These are phyloP conservation scores for Grifola frondosa DNA, from an alignment of 1,284 basidiomycete species.

Conservation along the genomic window DNA sequence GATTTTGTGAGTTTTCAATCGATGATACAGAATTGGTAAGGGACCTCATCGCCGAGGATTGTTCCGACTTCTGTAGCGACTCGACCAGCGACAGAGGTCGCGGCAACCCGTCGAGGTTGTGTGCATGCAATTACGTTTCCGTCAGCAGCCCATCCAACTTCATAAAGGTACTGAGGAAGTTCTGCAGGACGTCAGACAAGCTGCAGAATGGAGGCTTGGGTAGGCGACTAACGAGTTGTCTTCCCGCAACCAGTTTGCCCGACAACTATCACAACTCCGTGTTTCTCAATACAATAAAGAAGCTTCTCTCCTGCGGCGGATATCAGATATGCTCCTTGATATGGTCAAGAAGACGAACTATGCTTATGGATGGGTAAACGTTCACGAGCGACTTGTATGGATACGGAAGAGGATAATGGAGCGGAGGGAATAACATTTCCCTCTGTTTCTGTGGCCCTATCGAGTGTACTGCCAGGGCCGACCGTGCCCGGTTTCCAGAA, in stretches of 20 bases:
- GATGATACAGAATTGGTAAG: constrained; percentile 20
- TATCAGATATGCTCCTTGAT: background rate
- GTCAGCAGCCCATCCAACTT: constrained; percentile 84
- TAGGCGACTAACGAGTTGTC: constrained; percentile 79
- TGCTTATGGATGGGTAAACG: constrained; percentile 88
- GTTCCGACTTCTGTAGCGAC: constrained; percentile 90
- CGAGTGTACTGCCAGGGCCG: constrained; percentile 85
- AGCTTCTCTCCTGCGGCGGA: constrained; percentile 62
- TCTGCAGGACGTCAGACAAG: constrained; percentile 46
- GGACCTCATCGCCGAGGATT: constrained; percentile 86
- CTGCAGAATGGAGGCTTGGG: background rate
- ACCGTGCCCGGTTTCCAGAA: constrained; percentile 85
- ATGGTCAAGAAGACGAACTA: constrained; percentile 39
- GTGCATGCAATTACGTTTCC: constrained; percentile 87
- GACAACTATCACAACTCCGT: constrained; percentile 85
- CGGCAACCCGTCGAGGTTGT: constrained; percentile 93
- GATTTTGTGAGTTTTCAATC: background rate
- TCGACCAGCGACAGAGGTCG: constrained; percentile 88
- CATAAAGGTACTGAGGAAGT: constrained; percentile 90
- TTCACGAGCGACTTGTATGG: constrained; percentile 75
- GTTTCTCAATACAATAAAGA: constrained; percentile 81
- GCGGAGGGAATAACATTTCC: constrained; percentile 67
- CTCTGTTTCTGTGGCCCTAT: constrained; percentile 78
- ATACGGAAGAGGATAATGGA: constrained; percentile 52
- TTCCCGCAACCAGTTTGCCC: constrained; percentile 98